These are phyloP conservation scores for Termitomyces heimii DNA, from an alignment of 768 basidiomycete genomes.

Conservation along the genomic window DNA sequence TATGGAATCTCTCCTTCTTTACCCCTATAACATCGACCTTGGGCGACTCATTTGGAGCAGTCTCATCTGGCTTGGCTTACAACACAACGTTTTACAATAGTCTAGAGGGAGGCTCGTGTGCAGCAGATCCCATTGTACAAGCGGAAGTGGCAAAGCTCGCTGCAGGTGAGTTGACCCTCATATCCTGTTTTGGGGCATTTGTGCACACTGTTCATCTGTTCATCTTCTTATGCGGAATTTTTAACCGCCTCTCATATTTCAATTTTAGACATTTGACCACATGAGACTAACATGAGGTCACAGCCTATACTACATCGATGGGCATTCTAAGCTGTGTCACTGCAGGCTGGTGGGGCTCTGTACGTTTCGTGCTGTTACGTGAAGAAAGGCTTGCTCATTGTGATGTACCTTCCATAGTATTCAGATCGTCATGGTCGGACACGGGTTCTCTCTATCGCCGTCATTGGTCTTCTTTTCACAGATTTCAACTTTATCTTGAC, in stretches of 20 bases:
- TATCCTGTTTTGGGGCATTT: neutral
- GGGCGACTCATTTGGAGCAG: neutral
- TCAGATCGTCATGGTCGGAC: slow-evolving; percentile 78
- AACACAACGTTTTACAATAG: neutral
- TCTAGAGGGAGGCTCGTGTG: slow-evolving; percentile 33
- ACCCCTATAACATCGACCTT: neutral
- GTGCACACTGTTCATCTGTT: neutral
- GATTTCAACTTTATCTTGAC: slow-evolving; percentile 69
- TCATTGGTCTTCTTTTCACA: slow-evolving; percentile 53
- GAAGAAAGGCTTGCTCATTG: neutral
- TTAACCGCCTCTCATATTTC: neutral
- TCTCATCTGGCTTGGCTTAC: neutral
- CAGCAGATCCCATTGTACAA: slow-evolving; percentile 65
- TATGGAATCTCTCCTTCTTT: neutral
- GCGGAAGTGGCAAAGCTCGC: slow-evolving; percentile 64
- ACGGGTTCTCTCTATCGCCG: slow-evolving; percentile 52
- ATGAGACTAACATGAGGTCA: slow-evolving; percentile 3
- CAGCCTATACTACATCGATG: slow-evolving; percentile 59
- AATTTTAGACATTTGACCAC: neutral
- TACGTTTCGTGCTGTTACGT: slow-evolving; percentile 26
- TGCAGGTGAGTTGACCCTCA: slow-evolving; percentile 39
- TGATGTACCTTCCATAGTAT: slow-evolving; percentile 35
- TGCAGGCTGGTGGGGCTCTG: slow-evolving; percentile 82
- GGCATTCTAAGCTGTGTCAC: slow-evolving; percentile 76
- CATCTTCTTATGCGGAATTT: neutral